These are phyloP conservation scores for Botrytis fragariae DNA, from an alignment of 2,329 filamentous ascomycete genomes.

Conservation along the genomic window DNA sequence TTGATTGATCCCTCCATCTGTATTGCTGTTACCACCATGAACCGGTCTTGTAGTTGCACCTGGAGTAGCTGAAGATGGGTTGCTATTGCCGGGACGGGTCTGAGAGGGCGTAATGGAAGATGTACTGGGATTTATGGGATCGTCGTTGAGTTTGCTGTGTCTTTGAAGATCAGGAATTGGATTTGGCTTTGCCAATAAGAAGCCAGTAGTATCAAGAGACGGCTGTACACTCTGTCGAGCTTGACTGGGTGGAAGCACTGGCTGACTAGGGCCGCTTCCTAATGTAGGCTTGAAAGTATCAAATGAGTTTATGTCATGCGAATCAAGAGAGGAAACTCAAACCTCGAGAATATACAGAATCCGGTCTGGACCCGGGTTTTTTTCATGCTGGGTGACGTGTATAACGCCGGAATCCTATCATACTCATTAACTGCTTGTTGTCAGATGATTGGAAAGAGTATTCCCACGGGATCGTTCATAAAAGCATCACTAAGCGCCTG, in stretches of 20 bases:
- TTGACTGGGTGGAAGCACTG: background rate
- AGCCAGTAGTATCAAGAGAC: background rate
- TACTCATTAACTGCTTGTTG: background rate
- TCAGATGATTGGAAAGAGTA: background rate
- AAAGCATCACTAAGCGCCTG: background rate
- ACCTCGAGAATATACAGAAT: background rate
- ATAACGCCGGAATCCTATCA: background rate
- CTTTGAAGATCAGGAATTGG: background rate
- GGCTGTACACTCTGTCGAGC: background rate
- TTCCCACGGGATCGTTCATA: background rate
- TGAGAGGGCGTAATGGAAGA: background rate
- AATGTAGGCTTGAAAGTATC: background rate
- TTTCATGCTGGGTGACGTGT: background rate
- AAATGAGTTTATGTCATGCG: background rate
- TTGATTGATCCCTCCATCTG: background rate
- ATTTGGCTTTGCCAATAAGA: background rate
- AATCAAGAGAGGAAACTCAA: background rate
- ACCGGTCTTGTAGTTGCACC: background rate
- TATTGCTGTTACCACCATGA: background rate
- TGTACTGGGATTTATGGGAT: background rate
- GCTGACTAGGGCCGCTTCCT: background rate
- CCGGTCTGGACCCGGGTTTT: accelerated
- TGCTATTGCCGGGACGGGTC: background rate
- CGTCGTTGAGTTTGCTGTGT: background rate
- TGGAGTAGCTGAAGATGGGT: background rate